Percentiles rank a stretch among this genome's conserved stretches.
These are phyloP conservation scores for Collybia mongolica DNA, from an alignment of 768 basidiomycete species.

Conservation along the genomic window DNA sequence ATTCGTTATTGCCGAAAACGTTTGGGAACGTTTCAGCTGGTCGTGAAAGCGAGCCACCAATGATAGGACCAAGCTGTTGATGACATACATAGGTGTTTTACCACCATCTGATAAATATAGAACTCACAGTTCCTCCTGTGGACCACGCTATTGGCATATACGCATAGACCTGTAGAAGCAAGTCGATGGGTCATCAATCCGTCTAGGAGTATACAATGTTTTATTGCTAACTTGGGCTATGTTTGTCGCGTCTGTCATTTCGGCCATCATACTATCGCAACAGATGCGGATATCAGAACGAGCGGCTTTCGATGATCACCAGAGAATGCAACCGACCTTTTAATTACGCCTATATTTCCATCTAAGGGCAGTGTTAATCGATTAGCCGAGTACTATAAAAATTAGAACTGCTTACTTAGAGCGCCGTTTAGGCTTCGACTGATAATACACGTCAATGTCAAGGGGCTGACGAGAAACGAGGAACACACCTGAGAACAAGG, in stretches of 20 bases:
- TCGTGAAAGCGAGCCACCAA: slow-evolving; percentile 54
- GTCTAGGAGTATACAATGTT: too few species aligned
- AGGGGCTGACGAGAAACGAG: too few species aligned
- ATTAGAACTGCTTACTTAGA: slow-evolving; percentile 43
- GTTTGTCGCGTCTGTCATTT: slow-evolving; percentile 74
- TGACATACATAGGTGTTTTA: not conserved
- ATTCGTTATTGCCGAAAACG: slow-evolving; percentile 41
- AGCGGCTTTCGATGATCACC: not conserved
- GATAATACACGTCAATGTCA: not conserved
- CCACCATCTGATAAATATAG: not conserved
- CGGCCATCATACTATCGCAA: slow-evolving; percentile 57
- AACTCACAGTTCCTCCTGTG: slow-evolving; percentile 12
- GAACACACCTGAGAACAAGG: slow-evolving; percentile 17
- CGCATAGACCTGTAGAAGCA: slow-evolving; percentile 48
- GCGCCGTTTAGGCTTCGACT: slow-evolving; percentile 73
- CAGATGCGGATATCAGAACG: not conserved
- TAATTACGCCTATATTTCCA: slow-evolving; percentile 70
- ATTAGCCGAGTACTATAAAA: not conserved
- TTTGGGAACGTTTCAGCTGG: slow-evolving; percentile 53
- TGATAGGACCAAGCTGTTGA: slow-evolving; percentile 46
- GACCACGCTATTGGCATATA: slow-evolving; percentile 61
- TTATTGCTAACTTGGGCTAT: slow-evolving; percentile 46
- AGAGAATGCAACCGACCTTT: slow-evolving; percentile 31
- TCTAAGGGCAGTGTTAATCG: slow-evolving; percentile 24
- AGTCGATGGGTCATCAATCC: not conserved